Conservation (phyloP, 116 monocot genomes). For the Cymodocea nodosa region DNA sequence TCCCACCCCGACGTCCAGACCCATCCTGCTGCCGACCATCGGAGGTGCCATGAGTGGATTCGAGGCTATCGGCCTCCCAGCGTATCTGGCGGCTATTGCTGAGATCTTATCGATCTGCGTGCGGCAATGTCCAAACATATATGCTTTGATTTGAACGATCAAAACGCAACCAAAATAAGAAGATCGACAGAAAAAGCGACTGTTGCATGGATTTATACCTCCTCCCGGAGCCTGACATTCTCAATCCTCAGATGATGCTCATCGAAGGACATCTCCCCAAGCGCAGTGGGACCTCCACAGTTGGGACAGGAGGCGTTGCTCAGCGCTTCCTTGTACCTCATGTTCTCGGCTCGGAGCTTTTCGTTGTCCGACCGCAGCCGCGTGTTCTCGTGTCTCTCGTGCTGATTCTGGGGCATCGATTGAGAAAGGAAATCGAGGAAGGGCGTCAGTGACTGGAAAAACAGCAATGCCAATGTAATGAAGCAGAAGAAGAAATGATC, state of each 20-base stretch:
- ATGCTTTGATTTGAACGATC: not conserved
- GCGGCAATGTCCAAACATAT: not conserved
- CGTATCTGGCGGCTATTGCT: slow-evolving; percentile 76
- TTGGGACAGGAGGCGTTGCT: slow-evolving; percentile 82
- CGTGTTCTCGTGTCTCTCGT: slow-evolving; percentile 74
- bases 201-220: slow-evolving; percentile 46
- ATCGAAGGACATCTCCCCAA: slow-evolving; percentile 97
- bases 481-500: too few species aligned
- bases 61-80: slow-evolving; percentile 50
- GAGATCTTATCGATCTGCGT: slow-evolving; percentile 83
- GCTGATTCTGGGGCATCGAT: slow-evolving; percentile 42
- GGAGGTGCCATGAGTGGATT: slow-evolving; percentile 12
- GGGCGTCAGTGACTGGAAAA: not conserved
- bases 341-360: slow-evolving; percentile 75
- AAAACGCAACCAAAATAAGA: not conserved
- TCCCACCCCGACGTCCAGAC: slow-evolving; percentile 32
- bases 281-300: slow-evolving; percentile 78
- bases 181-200: too few species aligned
- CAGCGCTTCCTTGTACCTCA: slow-evolving; percentile 84
- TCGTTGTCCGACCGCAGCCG: slow-evolving; percentile 69
- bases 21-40: not conserved
- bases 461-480: not conserved
- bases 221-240: slow-evolving; percentile 69
- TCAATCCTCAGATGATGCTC: slow-evolving; percentile 85
- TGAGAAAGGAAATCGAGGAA: not conserved